Evolutionary conservation across 306 rosid genomes (phyloP).

Genomic region (Casuarina equisetifolia): DNA sequence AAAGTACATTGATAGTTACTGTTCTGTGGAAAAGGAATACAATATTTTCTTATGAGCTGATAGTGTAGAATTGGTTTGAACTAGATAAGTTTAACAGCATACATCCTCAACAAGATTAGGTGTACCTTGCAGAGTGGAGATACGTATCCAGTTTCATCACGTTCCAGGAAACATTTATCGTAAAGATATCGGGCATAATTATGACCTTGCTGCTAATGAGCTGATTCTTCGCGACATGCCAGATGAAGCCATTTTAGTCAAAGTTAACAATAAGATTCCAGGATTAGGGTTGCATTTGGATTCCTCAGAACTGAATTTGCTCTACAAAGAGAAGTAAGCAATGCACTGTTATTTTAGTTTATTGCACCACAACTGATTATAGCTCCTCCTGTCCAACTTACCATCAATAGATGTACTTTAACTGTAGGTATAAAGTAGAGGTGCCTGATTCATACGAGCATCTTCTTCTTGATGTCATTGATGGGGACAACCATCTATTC

Average conservation of each 20-base stretch:
- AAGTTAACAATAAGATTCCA: constrained; percentile 90
- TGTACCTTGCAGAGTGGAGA: constrained; percentile 78
- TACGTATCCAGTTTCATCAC: constrained; percentile 72
- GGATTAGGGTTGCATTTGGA: constrained; percentile 86
- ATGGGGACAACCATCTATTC: constrained; percentile 82
- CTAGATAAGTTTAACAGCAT: constrained; percentile 14
- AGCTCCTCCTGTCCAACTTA: constrained; percentile 14
- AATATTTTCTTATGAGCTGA: not conserved
- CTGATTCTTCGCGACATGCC: constrained; percentile 86
- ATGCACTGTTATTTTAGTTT: constrained; percentile 16
- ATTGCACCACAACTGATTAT: constrained; percentile 11
- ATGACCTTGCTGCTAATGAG: constrained; percentile 70
- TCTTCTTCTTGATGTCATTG: constrained; percentile 80
- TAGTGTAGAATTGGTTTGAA: constrained; percentile 8
- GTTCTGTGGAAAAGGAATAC: not conserved
- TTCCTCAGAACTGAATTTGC: constrained; percentile 82
- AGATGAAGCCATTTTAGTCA: constrained; percentile 81
- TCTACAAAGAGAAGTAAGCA: constrained; percentile 82
- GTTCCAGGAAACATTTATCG: constrained; percentile 82
- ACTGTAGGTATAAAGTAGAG: constrained; percentile 68
- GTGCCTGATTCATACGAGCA: constrained; percentile 90
- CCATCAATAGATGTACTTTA: constrained; percentile 1
- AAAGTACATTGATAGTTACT: not conserved
- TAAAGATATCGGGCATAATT: constrained; percentile 59
- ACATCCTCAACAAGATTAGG: constrained; percentile 16